Evolutionary conservation across 257 asterid species (phyloP).

Genomic region (Rauvolfia tetraphylla): DNA sequence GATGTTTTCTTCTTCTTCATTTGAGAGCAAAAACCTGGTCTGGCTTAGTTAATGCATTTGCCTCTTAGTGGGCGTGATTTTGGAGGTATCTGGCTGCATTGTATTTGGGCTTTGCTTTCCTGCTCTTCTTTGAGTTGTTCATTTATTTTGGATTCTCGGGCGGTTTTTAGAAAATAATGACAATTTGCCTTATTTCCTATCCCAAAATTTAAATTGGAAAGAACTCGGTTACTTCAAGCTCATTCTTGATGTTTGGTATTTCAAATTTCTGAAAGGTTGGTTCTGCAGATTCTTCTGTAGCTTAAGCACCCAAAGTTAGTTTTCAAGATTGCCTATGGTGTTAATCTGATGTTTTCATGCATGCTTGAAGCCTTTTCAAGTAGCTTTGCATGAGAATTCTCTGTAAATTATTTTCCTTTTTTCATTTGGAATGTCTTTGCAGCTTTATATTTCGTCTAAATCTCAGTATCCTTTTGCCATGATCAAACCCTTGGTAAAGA

Average conservation of each 20-base stretch:
- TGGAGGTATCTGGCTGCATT: conserved; percentile 10
- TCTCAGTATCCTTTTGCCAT: not conserved
- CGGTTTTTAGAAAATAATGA: not conserved
- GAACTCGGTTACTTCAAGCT: not conserved
- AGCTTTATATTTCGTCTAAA: not conserved
- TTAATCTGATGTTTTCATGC: not conserved
- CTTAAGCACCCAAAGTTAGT: not conserved
- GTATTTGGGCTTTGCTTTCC: not conserved
- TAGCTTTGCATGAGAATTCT: not conserved
- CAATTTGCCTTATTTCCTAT: not conserved
- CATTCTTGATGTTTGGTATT: not conserved
- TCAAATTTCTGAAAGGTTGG: not conserved
- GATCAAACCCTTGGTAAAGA: too few species aligned
- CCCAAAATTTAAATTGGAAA: not conserved
- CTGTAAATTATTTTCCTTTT: not conserved
- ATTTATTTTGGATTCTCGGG: not conserved
- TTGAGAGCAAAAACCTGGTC: not conserved
- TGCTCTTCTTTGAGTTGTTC: not conserved
- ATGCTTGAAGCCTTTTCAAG: not conserved
- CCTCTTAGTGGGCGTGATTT: not conserved
- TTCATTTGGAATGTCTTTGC: not conserved
- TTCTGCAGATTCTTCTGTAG: not conserved
- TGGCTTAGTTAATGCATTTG: conserved; percentile 6
- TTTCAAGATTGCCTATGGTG: conserved; percentile 7
- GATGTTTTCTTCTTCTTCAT: not conserved